These are phyloP conservation scores for Ascoidea rubescens DNA, from an alignment of 805 yeast species.

Conservation along the genomic window DNA sequence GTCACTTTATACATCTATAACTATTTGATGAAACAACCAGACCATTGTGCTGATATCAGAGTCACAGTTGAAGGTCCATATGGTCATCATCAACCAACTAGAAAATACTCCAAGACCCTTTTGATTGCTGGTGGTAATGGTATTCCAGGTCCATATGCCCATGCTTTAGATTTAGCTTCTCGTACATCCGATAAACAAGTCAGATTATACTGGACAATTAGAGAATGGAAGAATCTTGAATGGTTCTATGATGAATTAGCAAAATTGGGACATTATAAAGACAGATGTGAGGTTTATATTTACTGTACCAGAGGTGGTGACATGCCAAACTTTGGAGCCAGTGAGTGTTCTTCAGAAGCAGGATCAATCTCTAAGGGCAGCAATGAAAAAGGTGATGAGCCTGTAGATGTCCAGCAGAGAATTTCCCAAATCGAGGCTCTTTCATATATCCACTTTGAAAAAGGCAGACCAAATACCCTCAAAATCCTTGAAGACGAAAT, in stretches of 20 bases:
- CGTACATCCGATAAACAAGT: slow-evolving; percentile 13
- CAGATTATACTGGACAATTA: slow-evolving; percentile 23
- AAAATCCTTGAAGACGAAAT: slow-evolving; percentile 24
- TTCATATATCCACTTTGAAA: slow-evolving; percentile 24
- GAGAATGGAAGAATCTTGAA: slow-evolving; percentile 26
- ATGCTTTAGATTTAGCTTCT: slow-evolving; percentile 11
- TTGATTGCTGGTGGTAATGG: slow-evolving; percentile 24
- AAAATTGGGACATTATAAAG: slow-evolving; percentile 16
- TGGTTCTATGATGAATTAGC: slow-evolving; percentile 33
- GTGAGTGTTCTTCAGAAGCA: slow-evolving; percentile 12
- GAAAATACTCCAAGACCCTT: slow-evolving; percentile 15
- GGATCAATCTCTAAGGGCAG: slow-evolving; percentile 7
- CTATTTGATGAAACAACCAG: slow-evolving; percentile 14
- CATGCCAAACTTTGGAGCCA: background rate
- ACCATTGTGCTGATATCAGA: slow-evolving; percentile 13
- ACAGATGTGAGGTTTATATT: slow-evolving; percentile 16
- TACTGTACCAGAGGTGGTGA: slow-evolving; percentile 13
- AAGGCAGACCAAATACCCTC: slow-evolving; percentile 28
- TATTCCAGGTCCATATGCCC: slow-evolving; percentile 19
- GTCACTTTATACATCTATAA: slow-evolving; percentile 18
- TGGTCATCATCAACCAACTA: slow-evolving; percentile 15
- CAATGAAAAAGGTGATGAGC: slow-evolving; percentile 6
- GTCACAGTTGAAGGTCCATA: slow-evolving; percentile 23
- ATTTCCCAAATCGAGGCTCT: slow-evolving; percentile 1
- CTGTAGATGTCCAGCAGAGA: slow-evolving; percentile 2